These are phyloP conservation scores for Fusarium miscanthi DNA, from an alignment of 2,329 filamentous ascomycete species.

Conservation along the genomic window DNA sequence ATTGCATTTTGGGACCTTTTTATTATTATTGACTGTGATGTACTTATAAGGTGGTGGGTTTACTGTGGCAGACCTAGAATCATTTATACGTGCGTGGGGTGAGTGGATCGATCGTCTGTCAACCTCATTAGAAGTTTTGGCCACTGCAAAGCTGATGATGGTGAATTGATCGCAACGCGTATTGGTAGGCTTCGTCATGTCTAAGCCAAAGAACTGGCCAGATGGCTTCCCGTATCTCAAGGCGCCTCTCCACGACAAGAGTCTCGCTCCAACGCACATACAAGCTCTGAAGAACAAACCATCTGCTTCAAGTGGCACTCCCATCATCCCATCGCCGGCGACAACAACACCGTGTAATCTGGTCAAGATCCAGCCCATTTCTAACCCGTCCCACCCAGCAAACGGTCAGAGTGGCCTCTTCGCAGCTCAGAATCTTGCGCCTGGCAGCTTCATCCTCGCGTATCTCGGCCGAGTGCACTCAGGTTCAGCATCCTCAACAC, in stretches of 20 bases:
- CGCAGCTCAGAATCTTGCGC: constrained; percentile 62
- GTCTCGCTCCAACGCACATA: constrained; percentile 57
- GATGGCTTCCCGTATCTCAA: constrained; percentile 62
- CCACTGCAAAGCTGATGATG: neutral
- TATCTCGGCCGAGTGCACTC: constrained; percentile 71
- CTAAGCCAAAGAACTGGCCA: constrained; percentile 69
- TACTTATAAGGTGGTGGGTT: neutral
- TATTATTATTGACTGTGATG: neutral
- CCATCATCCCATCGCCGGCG: constrained; percentile 44
- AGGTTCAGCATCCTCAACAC: constrained; percentile 42
- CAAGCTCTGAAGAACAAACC: constrained; percentile 51
- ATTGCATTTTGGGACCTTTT: neutral
- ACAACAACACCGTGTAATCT: constrained; percentile 58
- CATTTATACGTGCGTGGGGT: neutral
- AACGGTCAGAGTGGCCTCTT: constrained; percentile 70
- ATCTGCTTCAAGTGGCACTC: constrained; percentile 25
- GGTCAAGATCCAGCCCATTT: constrained; percentile 67
- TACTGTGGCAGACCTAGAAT: neutral
- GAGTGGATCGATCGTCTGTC: neutral
- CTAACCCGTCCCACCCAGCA: constrained; percentile 64
- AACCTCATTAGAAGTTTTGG: neutral
- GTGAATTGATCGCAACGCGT: neutral
- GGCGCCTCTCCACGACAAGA: constrained; percentile 59
- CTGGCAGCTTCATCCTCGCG: constrained; percentile 68
- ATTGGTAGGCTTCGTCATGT: constrained; percentile 39